Conservation (phyloP, 1,284 basidiomycete species). For the Ganoderma resinaceum region DNA sequence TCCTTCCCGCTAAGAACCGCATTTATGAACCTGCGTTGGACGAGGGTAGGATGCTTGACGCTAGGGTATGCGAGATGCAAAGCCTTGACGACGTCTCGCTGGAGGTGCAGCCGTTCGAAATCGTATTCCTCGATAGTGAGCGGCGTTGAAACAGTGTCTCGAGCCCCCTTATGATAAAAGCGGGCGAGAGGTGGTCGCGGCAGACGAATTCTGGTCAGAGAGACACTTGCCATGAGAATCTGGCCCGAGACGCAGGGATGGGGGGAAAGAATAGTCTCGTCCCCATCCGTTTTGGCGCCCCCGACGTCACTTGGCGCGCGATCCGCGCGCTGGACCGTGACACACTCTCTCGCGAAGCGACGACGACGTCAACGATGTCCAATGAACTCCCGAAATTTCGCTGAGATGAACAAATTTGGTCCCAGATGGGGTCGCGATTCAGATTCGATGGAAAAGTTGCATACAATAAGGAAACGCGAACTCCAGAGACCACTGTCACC, state of each 20-base stretch:
- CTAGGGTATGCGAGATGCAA: conserved; percentile 67
- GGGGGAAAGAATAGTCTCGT: too few species aligned
- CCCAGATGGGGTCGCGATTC: too few species aligned
- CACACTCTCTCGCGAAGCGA: too few species aligned
- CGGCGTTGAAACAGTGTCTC: conserved; percentile 16
- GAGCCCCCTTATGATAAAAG: conserved; percentile 19
- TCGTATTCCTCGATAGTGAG: conserved; percentile 17
- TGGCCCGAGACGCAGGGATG: conserved; percentile 19
- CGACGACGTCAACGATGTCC: too few species aligned
- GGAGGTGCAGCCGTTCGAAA: conserved; percentile 55
- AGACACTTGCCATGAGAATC: conserved; percentile 11
- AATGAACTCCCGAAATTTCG: too few species aligned
- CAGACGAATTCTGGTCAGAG: conserved; percentile 4
- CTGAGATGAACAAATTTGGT: too few species aligned
- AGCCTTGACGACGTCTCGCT: conserved; percentile 52
- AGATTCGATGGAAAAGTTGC: too few species aligned
- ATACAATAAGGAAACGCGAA: too few species aligned
- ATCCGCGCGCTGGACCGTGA: too few species aligned
- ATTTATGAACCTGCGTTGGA: conserved; percentile 67
- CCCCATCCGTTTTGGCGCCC: too few species aligned
- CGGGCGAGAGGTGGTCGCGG: neutral
- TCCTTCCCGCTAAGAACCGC: conserved; percentile 64
- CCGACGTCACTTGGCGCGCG: too few species aligned
- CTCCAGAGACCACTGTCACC: too few species aligned
- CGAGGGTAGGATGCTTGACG: conserved; percentile 61